Evolutionary conservation across 2,329 filamentous ascomycete genomes (phyloP), one percentile per base, ranked within the genome.

Genomic region (Aspergillus pseudoterreus): DNA sequence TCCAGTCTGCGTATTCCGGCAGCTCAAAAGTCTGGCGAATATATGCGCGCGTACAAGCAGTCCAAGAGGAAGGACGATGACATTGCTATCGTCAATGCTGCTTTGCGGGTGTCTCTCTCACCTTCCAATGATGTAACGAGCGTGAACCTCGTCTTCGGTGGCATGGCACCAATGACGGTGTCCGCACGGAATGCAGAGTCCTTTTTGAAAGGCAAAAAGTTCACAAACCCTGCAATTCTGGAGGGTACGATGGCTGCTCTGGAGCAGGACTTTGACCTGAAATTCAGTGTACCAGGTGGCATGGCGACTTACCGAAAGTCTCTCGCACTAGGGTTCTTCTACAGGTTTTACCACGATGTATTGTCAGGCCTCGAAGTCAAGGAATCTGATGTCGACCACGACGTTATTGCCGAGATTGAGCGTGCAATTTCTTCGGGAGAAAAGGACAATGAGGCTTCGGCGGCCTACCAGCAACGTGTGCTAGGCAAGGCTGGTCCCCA

Each of bases 261-360:
- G n/a, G 92, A 90, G 57, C 78, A 82, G 47, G 94, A 97, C 65
- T 99, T 99, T 64, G 83, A 95, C 66, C 78, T 99, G 27, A 80
- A 83, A 4, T 97, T 95, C 63, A 86, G 91, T 48, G 94, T 99
- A 0, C 94, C 92, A 0, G 94, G 94, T 58, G 94, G 94, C 35
- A 99, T 99, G 94, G 92, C 94, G 0, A 95, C 91, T 1, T 99
- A 97, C 66, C 81, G 94, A 24, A 95, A 94, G 68, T 89, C 91
- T 1, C 76, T 99, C 8, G 92, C 94, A 0, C 77, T 97, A 47
- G 86, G 92, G 2, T 95, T 99, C 78, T 97, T 97, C 73, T 97
- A 97, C 72, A 86, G 91, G 36, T 99, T 96, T 71, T 97, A 96
- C 66, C 89, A 97, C 63, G 92, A 97, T 55, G 81, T 92, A 0